Conservation (phyloP, 2,329 filamentous ascomycete genomes). For the Cercospora sp. region DNA sequence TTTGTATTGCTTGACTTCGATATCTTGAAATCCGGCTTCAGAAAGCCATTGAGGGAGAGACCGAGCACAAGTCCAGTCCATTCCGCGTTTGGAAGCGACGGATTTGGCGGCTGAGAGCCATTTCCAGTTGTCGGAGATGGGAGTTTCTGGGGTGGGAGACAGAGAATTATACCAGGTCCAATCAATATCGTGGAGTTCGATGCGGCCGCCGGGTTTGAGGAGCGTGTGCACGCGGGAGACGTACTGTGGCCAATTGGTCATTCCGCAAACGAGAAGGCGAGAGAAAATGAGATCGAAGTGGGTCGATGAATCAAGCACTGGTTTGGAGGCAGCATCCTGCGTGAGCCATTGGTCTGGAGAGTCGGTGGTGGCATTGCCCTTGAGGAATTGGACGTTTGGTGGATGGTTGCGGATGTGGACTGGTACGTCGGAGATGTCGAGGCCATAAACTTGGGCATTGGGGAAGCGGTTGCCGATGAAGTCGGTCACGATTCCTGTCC, state of each 20-base stretch:
- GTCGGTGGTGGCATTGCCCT: conserved; percentile 20
- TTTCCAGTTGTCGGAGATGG: conserved; percentile 23
- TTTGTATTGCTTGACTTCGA: conserved; percentile 23
- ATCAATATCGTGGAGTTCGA: conserved; percentile 29
- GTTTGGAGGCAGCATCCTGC: not conserved
- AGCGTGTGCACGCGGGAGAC: conserved; percentile 15
- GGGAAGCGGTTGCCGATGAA: conserved; percentile 21
- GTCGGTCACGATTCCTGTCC: conserved; percentile 36
- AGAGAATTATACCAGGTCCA: conserved; percentile 17
- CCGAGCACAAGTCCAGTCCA: conserved; percentile 3
- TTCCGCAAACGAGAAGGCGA: conserved; percentile 28
- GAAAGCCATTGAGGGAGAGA: conserved; percentile 20
- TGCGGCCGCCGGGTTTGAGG: conserved; percentile 26
- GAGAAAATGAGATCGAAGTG: conserved; percentile 30
- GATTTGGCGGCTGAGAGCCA: conserved; percentile 19
- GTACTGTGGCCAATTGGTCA: conserved; percentile 28
- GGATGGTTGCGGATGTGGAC: conserved; percentile 24
- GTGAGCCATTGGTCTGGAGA: not conserved
- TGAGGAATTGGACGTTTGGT: conserved; percentile 17
- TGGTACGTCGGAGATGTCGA: conserved; percentile 37
- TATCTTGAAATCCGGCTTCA: conserved; percentile 27
- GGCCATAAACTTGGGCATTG: conserved; percentile 39
- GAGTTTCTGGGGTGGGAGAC: not conserved
- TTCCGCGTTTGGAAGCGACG: conserved; percentile 2
- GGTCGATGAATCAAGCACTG: not conserved